These are phyloP conservation scores for Helenozyma rhizophorensis DNA, from an alignment of 805 yeast species.

Conservation along the genomic window DNA sequence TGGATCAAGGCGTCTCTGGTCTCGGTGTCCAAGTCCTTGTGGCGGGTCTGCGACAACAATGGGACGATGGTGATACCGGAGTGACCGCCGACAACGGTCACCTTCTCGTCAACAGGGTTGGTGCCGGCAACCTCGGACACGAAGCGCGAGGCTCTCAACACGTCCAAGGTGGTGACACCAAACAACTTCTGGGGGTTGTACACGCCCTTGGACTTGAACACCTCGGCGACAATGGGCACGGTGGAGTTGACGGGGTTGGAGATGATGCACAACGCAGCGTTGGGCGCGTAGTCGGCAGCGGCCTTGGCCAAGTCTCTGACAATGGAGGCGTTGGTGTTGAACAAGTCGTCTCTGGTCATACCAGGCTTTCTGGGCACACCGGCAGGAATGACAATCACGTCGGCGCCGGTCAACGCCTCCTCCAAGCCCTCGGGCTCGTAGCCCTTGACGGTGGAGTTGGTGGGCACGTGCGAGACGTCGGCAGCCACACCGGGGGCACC, in stretches of 20 bases:
- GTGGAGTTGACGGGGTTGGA: conserved; percentile 98
- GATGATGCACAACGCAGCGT: conserved; percentile 77
- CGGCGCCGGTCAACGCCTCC: conserved; percentile 71
- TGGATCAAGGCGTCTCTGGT: conserved; percentile 62
- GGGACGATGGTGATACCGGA: conserved; percentile 96
- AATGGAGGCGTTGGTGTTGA: conserved; percentile 93
- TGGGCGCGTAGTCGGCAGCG: conserved; percentile 75
- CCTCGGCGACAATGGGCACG: conserved; percentile 94
- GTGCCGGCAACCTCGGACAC: conserved; percentile 62
- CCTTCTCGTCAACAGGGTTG: conserved; percentile 72
- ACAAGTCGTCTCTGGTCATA: conserved; percentile 96
- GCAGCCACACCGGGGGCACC: conserved; percentile 98
- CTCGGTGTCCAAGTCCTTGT: conserved; percentile 59
- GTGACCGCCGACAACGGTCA: conserved; percentile 95
- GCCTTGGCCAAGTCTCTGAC: conserved; percentile 90
- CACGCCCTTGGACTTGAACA: conserved; percentile 75
- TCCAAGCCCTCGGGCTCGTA: conserved; percentile 76
- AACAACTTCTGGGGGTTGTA: conserved; percentile 89
- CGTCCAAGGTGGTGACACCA: conserved; percentile 95
- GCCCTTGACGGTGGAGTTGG: conserved; percentile 84
- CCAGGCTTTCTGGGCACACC: conserved; percentile 99
- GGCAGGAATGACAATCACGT: conserved; percentile 90
- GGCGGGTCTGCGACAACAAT: conserved; percentile 78
- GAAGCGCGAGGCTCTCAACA: conserved; percentile 85
- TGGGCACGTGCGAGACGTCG: conserved; percentile 89